Evolutionary conservation across 2,329 filamentous ascomycete species (phyloP), one percentile per base, ranked within the genome.

Genomic region (Cladobotryum protrusum): DNA sequence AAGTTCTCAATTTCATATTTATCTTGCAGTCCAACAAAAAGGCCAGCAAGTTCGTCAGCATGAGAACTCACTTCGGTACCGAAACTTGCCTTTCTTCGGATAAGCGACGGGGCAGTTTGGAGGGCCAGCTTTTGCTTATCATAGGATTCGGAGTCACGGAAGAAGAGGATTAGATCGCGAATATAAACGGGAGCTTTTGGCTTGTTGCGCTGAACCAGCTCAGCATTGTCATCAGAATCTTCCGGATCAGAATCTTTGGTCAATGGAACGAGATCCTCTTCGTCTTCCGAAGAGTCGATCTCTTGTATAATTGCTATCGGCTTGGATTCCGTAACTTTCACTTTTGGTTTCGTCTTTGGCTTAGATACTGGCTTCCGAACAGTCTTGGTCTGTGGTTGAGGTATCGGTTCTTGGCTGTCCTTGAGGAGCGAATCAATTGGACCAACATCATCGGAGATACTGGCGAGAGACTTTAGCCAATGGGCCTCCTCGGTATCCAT

Each of bases 211-310:
- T 87, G 85, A 43, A 97, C 78, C 15, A 96, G 73, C 0, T 90
- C 95, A 5, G 93, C 85, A 59, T 99, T 95, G 35, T 96, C 91
- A 50, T 96, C 90, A 0, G 89, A 92, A 63, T 99, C 93, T 63
- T 95, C 89, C 0, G 83, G 79, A 57, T 99, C 93, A 2, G 87
- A 90, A 60, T 89, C 88, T 64, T 96, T 96, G 13, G 81, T 79
- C 58, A 96, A 96, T 1, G 88, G 80, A 2, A 82, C 73, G 1
- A 97, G 72, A 52, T 87, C 86, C 14, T 84, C 82, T 8, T 75
- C 76, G 1, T 81, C 78, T 1, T 80, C 77, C 2, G 78, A 77
- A 9, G 78, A 77, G 19, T 77, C 73, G 9, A 90, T 64, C 60
- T 89, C 86, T 66, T 90, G 78, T 14, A 86, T 82, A 15, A 85